Conservation (phyloP, 768 basidiomycete species). For the Suillus variegatus region DNA sequence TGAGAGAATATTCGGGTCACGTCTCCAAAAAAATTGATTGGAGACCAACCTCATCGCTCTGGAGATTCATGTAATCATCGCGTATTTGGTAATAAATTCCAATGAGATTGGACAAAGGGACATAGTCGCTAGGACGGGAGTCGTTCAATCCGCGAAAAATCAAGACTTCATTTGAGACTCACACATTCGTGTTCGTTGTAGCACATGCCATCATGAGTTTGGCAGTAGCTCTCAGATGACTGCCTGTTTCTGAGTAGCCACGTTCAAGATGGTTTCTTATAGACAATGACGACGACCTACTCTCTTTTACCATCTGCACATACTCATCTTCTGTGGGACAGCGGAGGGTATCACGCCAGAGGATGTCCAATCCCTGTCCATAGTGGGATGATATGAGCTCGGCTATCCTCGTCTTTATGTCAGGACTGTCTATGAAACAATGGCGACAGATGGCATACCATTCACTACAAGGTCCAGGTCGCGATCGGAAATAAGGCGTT, state of each 20-base stretch:
- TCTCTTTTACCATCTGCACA: constrained; percentile 90
- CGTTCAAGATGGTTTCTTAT: background rate
- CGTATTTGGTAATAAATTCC: constrained; percentile 90
- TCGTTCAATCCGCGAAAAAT: background rate
- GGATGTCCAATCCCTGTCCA: constrained; percentile 87
- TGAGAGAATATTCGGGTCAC: constrained; percentile 26
- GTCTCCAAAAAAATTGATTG: background rate
- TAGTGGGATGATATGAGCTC: constrained; percentile 84
- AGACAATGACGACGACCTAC: constrained; percentile 52
- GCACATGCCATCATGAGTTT: constrained; percentile 94
- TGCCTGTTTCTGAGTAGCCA: constrained; percentile 73
- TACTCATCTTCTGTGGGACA: constrained; percentile 94
- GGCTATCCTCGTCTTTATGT: constrained; percentile 1
- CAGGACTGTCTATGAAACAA: background rate
- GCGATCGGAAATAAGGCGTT: constrained; percentile 32
- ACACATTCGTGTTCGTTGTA: constrained; percentile 58
- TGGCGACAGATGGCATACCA: constrained; percentile 37
- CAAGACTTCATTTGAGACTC: constrained; percentile 21
- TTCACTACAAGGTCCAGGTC: constrained; percentile 74
- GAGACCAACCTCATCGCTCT: constrained; percentile 65
- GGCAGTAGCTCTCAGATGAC: constrained; percentile 84
- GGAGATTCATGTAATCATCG: constrained; percentile 91
- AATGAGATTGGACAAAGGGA: constrained; percentile 85
- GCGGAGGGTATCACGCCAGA: constrained; percentile 84
- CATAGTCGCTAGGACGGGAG: constrained; percentile 62